Percentiles rank a stretch among this genome's conserved stretches.
Conservation (phyloP, 345 rosid genomes). For the Eutrema heterophyllum region DNA sequence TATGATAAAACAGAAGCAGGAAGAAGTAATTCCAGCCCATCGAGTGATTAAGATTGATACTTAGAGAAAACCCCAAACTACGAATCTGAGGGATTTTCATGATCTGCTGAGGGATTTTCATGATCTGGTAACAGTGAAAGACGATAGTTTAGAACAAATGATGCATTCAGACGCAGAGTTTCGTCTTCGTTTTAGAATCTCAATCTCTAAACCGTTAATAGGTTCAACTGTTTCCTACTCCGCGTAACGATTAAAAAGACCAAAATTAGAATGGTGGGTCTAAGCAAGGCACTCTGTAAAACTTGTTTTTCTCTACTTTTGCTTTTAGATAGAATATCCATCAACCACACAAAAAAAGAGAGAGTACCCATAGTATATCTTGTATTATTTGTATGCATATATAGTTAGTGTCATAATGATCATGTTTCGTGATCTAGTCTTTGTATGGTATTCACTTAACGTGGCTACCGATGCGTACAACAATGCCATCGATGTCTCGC, state of each 20-base stretch:
- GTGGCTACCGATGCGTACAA: slow-evolving; percentile 62
- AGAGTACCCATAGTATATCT: background rate
- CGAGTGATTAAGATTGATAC: background rate
- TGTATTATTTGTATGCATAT: slow-evolving; percentile 7
- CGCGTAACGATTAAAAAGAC: background rate
- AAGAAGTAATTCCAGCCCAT: too few species aligned
- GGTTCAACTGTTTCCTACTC: background rate
- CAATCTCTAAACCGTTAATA: background rate
- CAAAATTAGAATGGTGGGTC: background rate
- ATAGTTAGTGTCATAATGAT: background rate
- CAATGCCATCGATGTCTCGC: slow-evolving; percentile 68
- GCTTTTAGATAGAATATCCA: background rate
- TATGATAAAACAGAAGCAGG: too few species aligned
- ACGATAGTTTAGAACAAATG: background rate
- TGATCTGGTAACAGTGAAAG: background rate
- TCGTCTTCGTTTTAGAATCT: background rate
- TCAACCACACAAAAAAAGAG: background rate
- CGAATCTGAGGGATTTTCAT: background rate
- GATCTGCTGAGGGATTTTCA: too few species aligned
- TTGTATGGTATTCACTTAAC: slow-evolving; percentile 38
- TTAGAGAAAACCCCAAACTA: background rate
- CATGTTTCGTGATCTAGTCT: background rate
- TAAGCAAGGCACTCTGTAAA: background rate
- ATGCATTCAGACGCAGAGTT: background rate
- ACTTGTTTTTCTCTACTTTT: background rate